Evolutionary conservation across 106 monocot species (phyloP), one percentile per base, ranked within the genome.

Genomic region (Dioscorea alata): DNA sequence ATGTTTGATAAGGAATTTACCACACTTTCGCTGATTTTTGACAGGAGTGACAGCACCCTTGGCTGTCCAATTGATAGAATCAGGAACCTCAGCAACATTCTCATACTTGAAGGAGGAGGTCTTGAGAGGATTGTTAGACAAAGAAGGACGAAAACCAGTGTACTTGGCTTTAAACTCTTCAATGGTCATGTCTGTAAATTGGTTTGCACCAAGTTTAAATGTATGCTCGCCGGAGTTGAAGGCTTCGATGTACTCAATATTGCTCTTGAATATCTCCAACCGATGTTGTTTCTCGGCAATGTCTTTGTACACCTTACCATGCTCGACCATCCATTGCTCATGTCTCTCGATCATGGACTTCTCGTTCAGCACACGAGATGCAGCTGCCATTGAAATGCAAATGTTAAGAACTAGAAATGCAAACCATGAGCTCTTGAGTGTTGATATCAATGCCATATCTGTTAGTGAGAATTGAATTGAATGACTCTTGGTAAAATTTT

Each of bases 1-100:
- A 3, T 28, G 28, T 28, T 28, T 28, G 28, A 28, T 28, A 28
- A 28, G 3, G 28, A 28, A 28, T 1, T 71, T 60, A 71, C 70
- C 48, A 34, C 70, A 71, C 34, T 21, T 18, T 31, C 59, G 59
- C 19, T 71, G 70, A 22, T 59, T 13, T 18, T 71, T 71, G 60
- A 71, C 32, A 13, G 33, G 42, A 17, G 70, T 71, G 42, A 71
- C 70, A 20, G 59, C 70, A 8, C 70, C 70, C 42, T 59, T 60
- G 4, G 14, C 1, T 14, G 59, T 71, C 70, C 70, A 71, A 24
- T 71, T 60, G 13, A 35, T 12, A 21, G 33, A 25, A 10, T 20
- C 13, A 42, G 70, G 59, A 16, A 48, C 31, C 2, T 20, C 58
- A 3, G 70, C 49, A 28, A 28, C 28, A 28, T 28, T 28, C 28